Conservation (phyloP, 352 stramenopile genomes). For the Globisporangium rhizosaccharum region DNA sequence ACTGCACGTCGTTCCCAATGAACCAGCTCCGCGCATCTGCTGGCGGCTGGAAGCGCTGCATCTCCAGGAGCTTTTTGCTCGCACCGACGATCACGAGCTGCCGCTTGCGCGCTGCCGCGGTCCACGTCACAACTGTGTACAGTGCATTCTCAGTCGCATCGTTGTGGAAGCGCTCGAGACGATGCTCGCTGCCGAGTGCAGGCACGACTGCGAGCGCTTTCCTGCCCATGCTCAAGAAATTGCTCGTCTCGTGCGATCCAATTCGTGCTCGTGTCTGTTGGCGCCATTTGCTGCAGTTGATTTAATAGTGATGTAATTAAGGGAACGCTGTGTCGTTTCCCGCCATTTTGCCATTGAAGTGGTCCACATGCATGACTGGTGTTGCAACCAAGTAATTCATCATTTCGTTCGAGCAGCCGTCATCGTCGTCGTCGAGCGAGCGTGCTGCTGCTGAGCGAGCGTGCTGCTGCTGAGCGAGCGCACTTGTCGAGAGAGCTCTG, state of each 20-base stretch:
- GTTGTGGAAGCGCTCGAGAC: constrained; percentile 62
- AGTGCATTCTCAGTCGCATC: constrained; percentile 49
- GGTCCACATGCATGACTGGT: no score
- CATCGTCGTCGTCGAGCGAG: no score
- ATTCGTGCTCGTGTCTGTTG: constrained; percentile 6
- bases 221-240: constrained; percentile 27
- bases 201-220: constrained; percentile 52
- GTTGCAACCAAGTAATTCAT: neutral
- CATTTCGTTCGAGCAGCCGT: neutral
- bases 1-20: constrained; percentile 59
- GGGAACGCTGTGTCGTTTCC: neutral
- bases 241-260: neutral
- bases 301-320: no score
- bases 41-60: constrained; percentile 48
- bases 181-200: constrained; percentile 23
- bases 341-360: neutral
- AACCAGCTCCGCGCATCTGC: constrained; percentile 66
- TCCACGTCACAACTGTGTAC: constrained; percentile 48
- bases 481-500: neutral
- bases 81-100: constrained; percentile 47
- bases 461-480: no score
- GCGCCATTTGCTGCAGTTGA: no score
- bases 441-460: no score
- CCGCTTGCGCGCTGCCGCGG: constrained; percentile 23
- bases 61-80: constrained; percentile 35